Conservation (phyloP, 306 rosid genomes). For the Hylodesmum podocarpum region DNA sequence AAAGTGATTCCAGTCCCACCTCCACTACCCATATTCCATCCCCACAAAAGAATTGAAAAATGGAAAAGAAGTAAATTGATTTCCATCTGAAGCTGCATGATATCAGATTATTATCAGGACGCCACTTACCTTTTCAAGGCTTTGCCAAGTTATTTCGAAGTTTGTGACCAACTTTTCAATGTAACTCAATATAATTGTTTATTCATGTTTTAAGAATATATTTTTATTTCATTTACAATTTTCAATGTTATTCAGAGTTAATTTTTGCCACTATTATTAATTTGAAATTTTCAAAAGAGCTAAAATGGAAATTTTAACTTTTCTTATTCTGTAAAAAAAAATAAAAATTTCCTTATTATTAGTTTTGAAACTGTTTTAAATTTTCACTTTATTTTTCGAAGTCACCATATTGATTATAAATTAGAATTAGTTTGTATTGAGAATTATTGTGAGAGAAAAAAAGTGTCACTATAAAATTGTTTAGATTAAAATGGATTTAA, state of each 20-base stretch:
- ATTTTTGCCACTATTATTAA: background rate
- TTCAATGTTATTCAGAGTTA: background rate
- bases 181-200: background rate
- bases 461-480: background rate
- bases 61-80: background rate
- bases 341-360: background rate
- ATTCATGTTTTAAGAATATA: background rate
- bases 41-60: slow-evolving; percentile 7
- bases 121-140: slow-evolving; percentile 9
- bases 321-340: too few species aligned
- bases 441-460: background rate
- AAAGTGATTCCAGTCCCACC: slow-evolving; percentile 30
- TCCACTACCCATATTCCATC: slow-evolving; percentile 7
- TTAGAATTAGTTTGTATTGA: background rate
- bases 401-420: background rate
- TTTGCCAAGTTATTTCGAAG: slow-evolving; percentile 17
- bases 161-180: background rate
- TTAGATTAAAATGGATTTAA: background rate
- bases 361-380: background rate
- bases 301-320: background rate
- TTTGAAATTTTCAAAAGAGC: background rate
- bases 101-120: slow-evolving; percentile 10
- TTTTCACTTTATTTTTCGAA: background rate
- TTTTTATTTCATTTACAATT: background rate
- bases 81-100: slow-evolving; percentile 21